Conservation (phyloP, 1,139 yeast species). For the Geotrichum macrosporum region DNA sequence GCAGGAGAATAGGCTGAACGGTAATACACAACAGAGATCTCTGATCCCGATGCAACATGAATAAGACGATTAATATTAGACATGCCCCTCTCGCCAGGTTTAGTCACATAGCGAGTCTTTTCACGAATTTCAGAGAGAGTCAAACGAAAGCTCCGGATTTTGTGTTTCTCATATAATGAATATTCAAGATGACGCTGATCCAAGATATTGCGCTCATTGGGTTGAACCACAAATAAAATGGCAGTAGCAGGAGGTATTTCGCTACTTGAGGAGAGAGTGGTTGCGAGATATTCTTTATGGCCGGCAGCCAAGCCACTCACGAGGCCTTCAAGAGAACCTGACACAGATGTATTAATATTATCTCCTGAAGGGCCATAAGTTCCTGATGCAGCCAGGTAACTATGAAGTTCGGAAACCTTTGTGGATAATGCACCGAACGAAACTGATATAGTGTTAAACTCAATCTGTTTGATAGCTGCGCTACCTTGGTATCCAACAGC, state of each 20-base stretch:
- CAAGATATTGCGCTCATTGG: constrained; percentile 79
- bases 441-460: constrained; percentile 91
- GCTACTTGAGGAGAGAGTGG: constrained; percentile 1
- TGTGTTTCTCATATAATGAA: constrained; percentile 52
- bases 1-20: constrained; percentile 84
- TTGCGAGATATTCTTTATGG: constrained; percentile 46
- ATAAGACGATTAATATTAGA: constrained; percentile 36
- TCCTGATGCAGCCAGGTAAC: constrained; percentile 40
- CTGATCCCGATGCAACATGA: constrained; percentile 54
- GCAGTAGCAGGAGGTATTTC: not conserved
- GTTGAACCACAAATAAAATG: constrained; percentile 75
- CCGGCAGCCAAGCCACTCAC: constrained; percentile 73
- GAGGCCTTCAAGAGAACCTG: constrained; percentile 56
- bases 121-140: constrained; percentile 58
- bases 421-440: constrained; percentile 90
- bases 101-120: constrained; percentile 37
- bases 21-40: constrained; percentile 82
- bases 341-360: constrained; percentile 54
- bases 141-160: constrained; percentile 58
- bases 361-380: constrained; percentile 28
- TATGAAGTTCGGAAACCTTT: constrained; percentile 73
- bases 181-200: constrained; percentile 87
- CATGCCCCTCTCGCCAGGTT: constrained; percentile 13
- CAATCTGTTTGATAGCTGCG: constrained; percentile 73
- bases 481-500: constrained; percentile 22